Conservation (phyloP, 768 basidiomycete species). For the Dictyophora rubrovolvata region DNA sequence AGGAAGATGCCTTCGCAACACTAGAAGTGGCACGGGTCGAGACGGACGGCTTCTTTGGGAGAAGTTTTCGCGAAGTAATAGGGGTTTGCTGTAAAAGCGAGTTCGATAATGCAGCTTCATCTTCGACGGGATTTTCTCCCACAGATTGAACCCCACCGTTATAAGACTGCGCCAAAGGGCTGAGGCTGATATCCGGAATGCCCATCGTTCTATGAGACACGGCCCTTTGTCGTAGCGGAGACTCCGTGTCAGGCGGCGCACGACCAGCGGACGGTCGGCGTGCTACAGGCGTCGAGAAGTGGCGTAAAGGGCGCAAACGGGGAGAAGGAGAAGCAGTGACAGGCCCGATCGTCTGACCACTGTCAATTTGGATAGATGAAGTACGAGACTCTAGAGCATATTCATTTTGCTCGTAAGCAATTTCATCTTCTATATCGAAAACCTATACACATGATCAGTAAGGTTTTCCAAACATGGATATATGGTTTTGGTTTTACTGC, state of each 20-base stretch:
- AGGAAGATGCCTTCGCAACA: neutral
- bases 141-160: neutral
- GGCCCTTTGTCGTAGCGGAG: neutral
- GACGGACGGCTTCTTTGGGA: neutral
- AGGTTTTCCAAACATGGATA: neutral
- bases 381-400: constrained; percentile 49
- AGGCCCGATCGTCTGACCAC: constrained; percentile 12
- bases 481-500: constrained; percentile 31
- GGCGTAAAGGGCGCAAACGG: constrained; percentile 19
- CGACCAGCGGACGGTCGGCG: constrained; percentile 13
- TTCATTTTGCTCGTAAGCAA: constrained; percentile 27
- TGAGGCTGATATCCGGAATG: neutral
- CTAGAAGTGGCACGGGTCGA: neutral
- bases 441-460: constrained; percentile 32
- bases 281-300: constrained; percentile 9
- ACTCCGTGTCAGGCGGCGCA: constrained; percentile 14
- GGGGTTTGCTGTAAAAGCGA: neutral
- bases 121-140: neutral
- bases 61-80: neutral
- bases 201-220: neutral
- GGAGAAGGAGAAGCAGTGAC: constrained; percentile 19
- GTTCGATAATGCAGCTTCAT: neutral
- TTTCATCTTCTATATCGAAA: constrained; percentile 69
- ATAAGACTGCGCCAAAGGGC: constrained; percentile 6
- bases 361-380: constrained; percentile 12